Percentiles rank a stretch among this genome's conserved stretches.
Conservation (phyloP, 352 stramenopile species). For the Phytophthora cryptogea region DNA sequence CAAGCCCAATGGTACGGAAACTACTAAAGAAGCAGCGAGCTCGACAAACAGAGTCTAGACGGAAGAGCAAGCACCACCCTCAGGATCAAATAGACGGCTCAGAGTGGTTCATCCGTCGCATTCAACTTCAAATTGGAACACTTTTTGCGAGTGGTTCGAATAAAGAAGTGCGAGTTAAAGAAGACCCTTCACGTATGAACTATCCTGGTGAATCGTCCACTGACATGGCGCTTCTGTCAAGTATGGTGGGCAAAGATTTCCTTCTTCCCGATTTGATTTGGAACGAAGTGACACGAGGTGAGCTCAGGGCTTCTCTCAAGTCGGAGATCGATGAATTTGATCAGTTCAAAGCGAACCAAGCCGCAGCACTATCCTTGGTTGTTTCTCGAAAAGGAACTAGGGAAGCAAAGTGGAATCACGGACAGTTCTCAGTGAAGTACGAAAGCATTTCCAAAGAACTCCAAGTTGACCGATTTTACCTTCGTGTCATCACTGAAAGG, state of each 20-base stretch:
- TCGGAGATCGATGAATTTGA: slow-evolving; percentile 54
- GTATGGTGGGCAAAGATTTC: slow-evolving; percentile 74
- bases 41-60: slow-evolving; percentile 33
- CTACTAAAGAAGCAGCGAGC: slow-evolving; percentile 62
- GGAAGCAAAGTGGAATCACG: slow-evolving; percentile 67
- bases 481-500: slow-evolving; percentile 70
- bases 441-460: slow-evolving; percentile 65
- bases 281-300: slow-evolving; percentile 58
- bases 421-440: slow-evolving; percentile 70
- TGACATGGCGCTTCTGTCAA: slow-evolving; percentile 68
- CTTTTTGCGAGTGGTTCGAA: slow-evolving; percentile 38
- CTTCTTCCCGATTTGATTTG: slow-evolving; percentile 82
- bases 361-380: slow-evolving; percentile 26
- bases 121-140: slow-evolving; percentile 64
- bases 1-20: slow-evolving; percentile 59
- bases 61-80: slow-evolving; percentile 34
- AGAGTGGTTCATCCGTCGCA: slow-evolving; percentile 72
- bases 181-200: slow-evolving; percentile 63
- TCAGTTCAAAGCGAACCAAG: slow-evolving; percentile 44
- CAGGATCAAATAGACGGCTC: slow-evolving; percentile 33
- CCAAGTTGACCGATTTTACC: slow-evolving; percentile 66
- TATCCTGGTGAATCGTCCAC: slow-evolving; percentile 74
- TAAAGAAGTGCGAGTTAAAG: slow-evolving; percentile 39
- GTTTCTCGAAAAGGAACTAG: slow-evolving; percentile 25
- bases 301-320: slow-evolving; percentile 58